Base-by-base conservation (phyloP, 192 early-diverging fungal genomes). In the Coemansia interrupta region DNA sequence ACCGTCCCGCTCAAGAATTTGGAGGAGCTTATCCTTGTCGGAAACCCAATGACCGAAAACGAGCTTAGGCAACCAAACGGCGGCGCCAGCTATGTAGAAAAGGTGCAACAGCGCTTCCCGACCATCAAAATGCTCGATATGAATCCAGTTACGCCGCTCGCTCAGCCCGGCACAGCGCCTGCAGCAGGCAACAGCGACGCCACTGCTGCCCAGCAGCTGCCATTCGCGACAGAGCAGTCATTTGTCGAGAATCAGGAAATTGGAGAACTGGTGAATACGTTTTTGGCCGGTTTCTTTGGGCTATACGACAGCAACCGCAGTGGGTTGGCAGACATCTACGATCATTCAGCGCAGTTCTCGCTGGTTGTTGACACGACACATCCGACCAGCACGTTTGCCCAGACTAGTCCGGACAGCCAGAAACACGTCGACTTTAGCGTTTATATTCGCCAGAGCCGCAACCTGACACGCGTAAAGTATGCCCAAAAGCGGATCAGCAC, bases 71-170 rank as follows among this genome's bases (percentile, higher is more conserved):
- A 30, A 22, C 54, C 68, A n/a, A 54, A 58, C 41, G 73, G 66
- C 40, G 68, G 63, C 11, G 56, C 57, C 13, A 63, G 36, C 53
- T 77, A 77, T 23, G 60, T 77, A 11, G 56, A 70, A 40, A 69
- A 70, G 61, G 61, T 77, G 11, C 73, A 77, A 32, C 56, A 70
- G 64, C 73, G 73, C 36, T 77, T 77, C 41, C 73, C 73, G 14
- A 77, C 73, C 0, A 54, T 77, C 51, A 67, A 59, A 53, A 70
- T 70, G 68, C 73, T 77, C 13, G 73, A 77, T 48, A 67, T 66
- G 64, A 70, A 62, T 44, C 64, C 68, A 3, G 66, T 77, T n/a
- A 38, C 53, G 24, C 73, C 73, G 30, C 60, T 54, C 18, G 63
- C 64, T 4, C 64, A 66, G 19, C 60, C 68, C 26, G 9, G 13